phyloP scores from a whole-genome alignment of 2,329 filamentous ascomycete genomes.

The Pseudocercospora cruenta region DNA sequence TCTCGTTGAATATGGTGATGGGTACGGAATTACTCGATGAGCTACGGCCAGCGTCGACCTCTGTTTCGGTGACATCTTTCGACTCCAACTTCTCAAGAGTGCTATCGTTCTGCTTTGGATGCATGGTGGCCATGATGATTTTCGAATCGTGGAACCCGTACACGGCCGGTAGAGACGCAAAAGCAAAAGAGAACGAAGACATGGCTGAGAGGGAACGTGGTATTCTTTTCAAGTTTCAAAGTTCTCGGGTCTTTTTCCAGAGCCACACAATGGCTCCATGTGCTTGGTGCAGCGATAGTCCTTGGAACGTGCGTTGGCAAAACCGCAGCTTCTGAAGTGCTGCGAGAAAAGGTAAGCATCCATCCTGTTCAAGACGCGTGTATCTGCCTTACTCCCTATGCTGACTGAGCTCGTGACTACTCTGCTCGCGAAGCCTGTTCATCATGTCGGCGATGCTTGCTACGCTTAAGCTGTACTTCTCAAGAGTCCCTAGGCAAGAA shows the following conservation, averaged over 20 bases:
- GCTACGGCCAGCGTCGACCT: not conserved
- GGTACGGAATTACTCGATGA: not conserved
- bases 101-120: not conserved
- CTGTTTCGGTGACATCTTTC: not conserved
- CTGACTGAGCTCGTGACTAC: not conserved
- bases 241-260: not conserved
- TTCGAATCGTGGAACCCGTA: conserved; percentile 3
- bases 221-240: not conserved
- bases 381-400: not conserved
- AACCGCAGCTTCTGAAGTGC: not conserved
- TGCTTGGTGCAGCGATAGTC: not conserved
- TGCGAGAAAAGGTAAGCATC: not conserved
- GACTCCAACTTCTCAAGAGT: not conserved
- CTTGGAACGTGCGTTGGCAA: not conserved
- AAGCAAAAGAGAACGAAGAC: conserved; percentile 8
- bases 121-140: not conserved
- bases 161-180: conserved; percentile 3
- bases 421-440: not conserved
- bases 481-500: not conserved
- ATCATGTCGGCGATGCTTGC: not conserved
- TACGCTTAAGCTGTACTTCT: not conserved
- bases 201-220: not conserved
- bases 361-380: not conserved
- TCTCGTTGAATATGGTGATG: not conserved
- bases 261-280: not conserved